Evolutionary conservation across 2,329 filamentous ascomycete species (phyloP).

Genomic region (Scopulariopsis brevicaulis): DNA sequence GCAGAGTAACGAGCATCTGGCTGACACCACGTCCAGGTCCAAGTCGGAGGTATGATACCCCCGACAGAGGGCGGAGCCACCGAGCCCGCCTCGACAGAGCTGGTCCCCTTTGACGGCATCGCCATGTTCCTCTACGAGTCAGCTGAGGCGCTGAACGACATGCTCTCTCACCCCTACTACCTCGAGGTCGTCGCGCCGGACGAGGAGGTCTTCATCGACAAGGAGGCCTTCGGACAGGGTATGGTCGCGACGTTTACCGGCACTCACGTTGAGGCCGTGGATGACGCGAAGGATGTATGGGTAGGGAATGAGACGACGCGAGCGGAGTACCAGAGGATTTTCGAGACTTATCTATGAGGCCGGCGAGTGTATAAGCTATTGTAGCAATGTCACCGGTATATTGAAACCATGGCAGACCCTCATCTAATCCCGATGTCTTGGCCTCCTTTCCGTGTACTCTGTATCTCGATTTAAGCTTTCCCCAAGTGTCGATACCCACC

Average conservation of each 20-base stretch:
- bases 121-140: constrained; percentile 17
- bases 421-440: too few relatives aligned
- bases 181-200: constrained; percentile 15
- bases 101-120: constrained; percentile 16
- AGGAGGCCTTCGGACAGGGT: constrained; percentile 12
- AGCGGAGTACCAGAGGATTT: not conserved
- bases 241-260: constrained; percentile 13
- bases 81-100: constrained; percentile 10
- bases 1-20: not conserved
- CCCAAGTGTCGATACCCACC: too few relatives aligned
- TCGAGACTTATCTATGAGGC: not conserved
- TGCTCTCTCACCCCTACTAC: constrained; percentile 18
- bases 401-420: too few relatives aligned
- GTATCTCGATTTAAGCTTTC: too few relatives aligned
- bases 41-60: not conserved
- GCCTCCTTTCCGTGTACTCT: too few relatives aligned
- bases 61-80: not conserved
- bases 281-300: not conserved
- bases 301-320: not conserved
- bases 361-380: too few relatives aligned
- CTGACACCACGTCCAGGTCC: not conserved
- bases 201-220: constrained; percentile 17
- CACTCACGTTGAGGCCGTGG: not conserved
- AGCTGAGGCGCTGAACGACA: constrained; percentile 10
- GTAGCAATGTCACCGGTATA: too few relatives aligned